A percentile compares a stretch with the other conserved stretches of the same genome.
Conservation (phyloP, 352 stramenopile genomes). For the Phytophthora hibernalis region DNA sequence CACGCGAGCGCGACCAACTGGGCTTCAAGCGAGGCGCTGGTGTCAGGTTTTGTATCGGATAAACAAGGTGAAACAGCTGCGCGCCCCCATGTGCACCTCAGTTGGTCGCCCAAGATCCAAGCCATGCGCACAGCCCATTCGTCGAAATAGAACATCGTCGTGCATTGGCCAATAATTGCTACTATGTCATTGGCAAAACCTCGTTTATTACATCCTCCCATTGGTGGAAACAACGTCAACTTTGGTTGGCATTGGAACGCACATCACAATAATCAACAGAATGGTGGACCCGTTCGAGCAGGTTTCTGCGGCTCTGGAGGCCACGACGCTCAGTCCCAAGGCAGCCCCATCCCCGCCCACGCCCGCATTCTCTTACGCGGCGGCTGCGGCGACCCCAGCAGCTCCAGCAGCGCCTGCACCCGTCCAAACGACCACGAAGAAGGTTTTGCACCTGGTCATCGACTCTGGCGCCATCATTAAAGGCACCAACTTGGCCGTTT, state of each 20-base stretch:
- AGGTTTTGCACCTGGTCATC: conserved; percentile 81
- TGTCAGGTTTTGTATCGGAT: not conserved
- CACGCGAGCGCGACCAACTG: conserved; percentile 20
- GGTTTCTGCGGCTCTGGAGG: conserved; percentile 25
- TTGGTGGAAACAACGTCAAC: conserved; percentile 35
- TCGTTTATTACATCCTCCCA: conserved; percentile 7
- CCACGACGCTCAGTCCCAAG: conserved; percentile 23
- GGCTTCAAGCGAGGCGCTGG: conserved; percentile 25
- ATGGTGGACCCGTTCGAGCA: conserved; percentile 39
- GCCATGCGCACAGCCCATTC: conserved; percentile 7
- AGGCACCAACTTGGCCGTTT: conserved; percentile 71
- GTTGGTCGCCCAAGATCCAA: conserved; percentile 30
- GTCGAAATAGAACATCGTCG: conserved; percentile 9
- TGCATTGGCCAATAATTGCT: not conserved
- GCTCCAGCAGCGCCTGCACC: conserved; percentile 7
- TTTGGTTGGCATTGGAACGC: conserved; percentile 56
- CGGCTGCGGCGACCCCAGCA: conserved; percentile 7
- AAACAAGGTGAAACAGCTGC: conserved; percentile 32
- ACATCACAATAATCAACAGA: conserved; percentile 12
- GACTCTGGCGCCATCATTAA: conserved; percentile 92
- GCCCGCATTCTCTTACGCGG: conserved; percentile 15
- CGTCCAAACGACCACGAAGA: conserved; percentile 48
- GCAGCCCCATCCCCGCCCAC: not conserved
- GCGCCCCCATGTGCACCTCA: not conserved
- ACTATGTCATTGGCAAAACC: not conserved